Percentiles rank a stretch among this genome's conserved stretches.
Evolutionary conservation across 768 basidiomycete genomes (phyloP).

Genomic region (Tephrocybe rancida): DNA sequence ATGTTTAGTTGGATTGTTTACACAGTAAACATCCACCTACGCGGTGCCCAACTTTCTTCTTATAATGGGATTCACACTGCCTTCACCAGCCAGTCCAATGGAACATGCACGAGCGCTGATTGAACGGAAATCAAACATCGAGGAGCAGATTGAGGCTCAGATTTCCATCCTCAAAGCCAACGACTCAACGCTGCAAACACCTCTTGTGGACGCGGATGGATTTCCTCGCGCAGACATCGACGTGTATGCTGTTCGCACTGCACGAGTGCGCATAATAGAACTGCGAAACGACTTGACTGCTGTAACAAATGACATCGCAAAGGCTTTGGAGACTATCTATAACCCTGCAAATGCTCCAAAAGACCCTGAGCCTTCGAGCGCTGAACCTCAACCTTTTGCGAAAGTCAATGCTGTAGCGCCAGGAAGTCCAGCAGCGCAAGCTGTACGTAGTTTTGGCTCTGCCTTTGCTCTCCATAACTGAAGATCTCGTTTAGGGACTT

Average conservation of each 20-base stretch:
- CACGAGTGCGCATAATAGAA: constrained; percentile 78
- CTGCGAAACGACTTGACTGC: constrained; percentile 76
- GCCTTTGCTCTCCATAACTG: not conserved
- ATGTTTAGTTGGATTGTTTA: no score
- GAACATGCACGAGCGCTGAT: constrained; percentile 69
- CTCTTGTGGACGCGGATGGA: constrained; percentile 84
- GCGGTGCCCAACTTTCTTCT: not conserved
- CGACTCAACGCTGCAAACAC: constrained; percentile 63
- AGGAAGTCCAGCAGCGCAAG: constrained; percentile 78
- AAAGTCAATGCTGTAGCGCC: constrained; percentile 82
- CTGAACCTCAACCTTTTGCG: constrained; percentile 60
- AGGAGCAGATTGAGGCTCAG: constrained; percentile 68
- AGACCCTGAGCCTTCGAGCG: constrained; percentile 18
- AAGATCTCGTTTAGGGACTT: constrained; percentile 51
- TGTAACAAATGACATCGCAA: constrained; percentile 67
- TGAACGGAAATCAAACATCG: constrained; percentile 68
- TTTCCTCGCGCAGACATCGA: constrained; percentile 90
- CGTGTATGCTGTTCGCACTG: constrained; percentile 74
- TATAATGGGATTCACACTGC: constrained; percentile 54
- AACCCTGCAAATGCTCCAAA: constrained; percentile 37
- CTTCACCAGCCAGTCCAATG: constrained; percentile 45
- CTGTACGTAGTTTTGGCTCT: constrained; percentile 48
- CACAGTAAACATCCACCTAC: not conserved
- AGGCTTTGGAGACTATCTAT: constrained; percentile 72
- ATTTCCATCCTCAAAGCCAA: constrained; percentile 65